Evolutionary conservation across 345 rosid species (phyloP), one percentile per base, ranked within the genome.

Genomic region (Firmiana major): DNA sequence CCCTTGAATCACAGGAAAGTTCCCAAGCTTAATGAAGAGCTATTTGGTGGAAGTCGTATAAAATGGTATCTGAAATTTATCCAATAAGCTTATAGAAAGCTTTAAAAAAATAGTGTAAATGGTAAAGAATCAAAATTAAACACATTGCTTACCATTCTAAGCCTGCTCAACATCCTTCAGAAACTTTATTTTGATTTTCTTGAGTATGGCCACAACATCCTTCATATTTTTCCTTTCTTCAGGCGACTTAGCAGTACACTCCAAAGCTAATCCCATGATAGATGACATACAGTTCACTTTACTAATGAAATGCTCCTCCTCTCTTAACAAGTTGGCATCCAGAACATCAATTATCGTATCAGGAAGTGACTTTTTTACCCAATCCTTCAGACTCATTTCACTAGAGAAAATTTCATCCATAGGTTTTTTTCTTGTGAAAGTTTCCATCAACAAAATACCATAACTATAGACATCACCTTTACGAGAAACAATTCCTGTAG

Each of bases 381-480:
- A 57, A 24, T 42, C n/a, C 55, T 17, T 68, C 9, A 79, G 28
- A 28, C 43, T 74, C 49, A 74, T n/a, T 26, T 79, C 74, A 34
- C 55, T 64, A 0, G 11, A 49, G 51, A 74, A 75, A 15, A 34
- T 38, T 40, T 59, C 79, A 36, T 75, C 57, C 0, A 79, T 79
- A 0, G 79, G 75, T 77, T 59, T 79, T 55, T 59, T 69, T 22
- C 70, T 38, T 1, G 79, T 75, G 24, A 75, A 68, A 9, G 71
- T 60, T 51, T 79, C 82, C 82, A 79, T 79, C 21, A 79, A 22
- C 2, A 74, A 42, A 22, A 79, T 67, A 3, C 78, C 75, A 10
- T 28, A 68, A 10, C 78, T 68, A n/a, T 79, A 79, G 4, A 75
- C 78, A 68, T 79, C 82, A 24, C 71, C 16, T 31, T 67, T 68